Evolutionary conservation across 441 rosid genomes (phyloP).

Genomic region (Mallotus japonicus): DNA sequence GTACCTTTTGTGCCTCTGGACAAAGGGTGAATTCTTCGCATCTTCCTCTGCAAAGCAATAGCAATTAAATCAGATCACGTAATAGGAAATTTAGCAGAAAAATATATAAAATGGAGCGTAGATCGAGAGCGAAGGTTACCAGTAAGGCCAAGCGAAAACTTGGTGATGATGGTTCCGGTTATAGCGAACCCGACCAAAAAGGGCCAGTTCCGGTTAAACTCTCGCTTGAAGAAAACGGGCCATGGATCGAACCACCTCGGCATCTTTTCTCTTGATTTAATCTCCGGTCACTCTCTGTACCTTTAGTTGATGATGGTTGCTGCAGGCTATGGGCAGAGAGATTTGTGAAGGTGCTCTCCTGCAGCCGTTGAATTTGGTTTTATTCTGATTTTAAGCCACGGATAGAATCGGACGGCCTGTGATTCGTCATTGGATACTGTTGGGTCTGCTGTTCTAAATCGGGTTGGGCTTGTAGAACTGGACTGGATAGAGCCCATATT

Average conservation of each 20-base stretch:
- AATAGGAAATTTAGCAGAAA: too few relatives aligned
- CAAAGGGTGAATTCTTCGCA: slow-evolving; percentile 75
- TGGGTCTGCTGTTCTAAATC: background rate
- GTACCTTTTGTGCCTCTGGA: slow-evolving; percentile 70
- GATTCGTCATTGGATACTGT: background rate
- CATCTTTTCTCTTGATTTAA: slow-evolving; percentile 5
- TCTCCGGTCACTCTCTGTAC: background rate
- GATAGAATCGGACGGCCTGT: background rate
- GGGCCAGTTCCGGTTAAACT: slow-evolving; percentile 83
- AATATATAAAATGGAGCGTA: background rate
- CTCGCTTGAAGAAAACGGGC: slow-evolving; percentile 94
- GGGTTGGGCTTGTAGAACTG: background rate
- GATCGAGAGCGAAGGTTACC: slow-evolving; percentile 35
- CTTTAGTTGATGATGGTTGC: background rate
- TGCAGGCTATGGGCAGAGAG: background rate
- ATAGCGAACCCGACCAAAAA: slow-evolving; percentile 84
- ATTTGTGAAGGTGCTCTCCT: background rate
- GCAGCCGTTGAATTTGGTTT: background rate
- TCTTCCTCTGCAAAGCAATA: slow-evolving; percentile 63
- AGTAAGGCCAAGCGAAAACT: slow-evolving; percentile 64
- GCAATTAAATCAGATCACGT: background rate
- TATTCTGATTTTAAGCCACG: background rate
- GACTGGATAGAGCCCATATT: background rate
- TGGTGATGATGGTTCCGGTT: slow-evolving; percentile 73
- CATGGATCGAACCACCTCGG: slow-evolving; percentile 86